Evolutionary conservation across 495 filamentous ascomycete species (phyloP).

Genomic region (Xylaria telfairii): DNA sequence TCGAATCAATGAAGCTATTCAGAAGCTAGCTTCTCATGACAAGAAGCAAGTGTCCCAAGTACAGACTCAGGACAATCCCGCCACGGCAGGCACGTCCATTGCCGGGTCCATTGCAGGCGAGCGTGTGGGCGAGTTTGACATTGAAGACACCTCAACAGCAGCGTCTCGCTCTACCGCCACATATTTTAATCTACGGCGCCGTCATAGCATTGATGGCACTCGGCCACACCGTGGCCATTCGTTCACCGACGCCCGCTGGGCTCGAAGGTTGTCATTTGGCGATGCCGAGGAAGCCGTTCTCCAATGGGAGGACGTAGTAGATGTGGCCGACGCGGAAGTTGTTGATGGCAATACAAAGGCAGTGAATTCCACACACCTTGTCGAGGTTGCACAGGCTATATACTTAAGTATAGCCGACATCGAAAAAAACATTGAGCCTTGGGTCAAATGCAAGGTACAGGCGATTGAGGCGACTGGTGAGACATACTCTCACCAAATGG

Average conservation of each 20-base stretch:
- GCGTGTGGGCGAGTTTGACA: slow-evolving; percentile 51
- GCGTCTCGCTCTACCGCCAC: slow-evolving; percentile 36
- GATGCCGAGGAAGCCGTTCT: slow-evolving; percentile 86
- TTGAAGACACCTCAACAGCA: slow-evolving; percentile 46
- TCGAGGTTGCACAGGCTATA: slow-evolving; percentile 67
- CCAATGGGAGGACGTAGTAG: slow-evolving; percentile 64
- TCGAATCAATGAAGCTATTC: slow-evolving; percentile 24
- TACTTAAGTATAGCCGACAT: slow-evolving; percentile 56
- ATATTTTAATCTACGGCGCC: slow-evolving; percentile 46
- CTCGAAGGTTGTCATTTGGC: slow-evolving; percentile 86
- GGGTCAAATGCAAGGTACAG: slow-evolving; percentile 70
- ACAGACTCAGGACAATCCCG: slow-evolving; percentile 31
- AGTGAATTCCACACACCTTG: slow-evolving; percentile 44
- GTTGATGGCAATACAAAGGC: slow-evolving; percentile 32
- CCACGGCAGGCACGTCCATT: slow-evolving; percentile 42
- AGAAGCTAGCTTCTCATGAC: slow-evolving; percentile 29
- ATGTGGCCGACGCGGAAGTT: slow-evolving; percentile 37
- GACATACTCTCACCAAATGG: slow-evolving; percentile 63
- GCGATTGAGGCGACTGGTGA: slow-evolving; percentile 68
- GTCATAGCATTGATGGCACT: slow-evolving; percentile 55
- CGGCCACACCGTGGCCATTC: slow-evolving; percentile 37
- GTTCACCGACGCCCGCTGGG: slow-evolving; percentile 66
- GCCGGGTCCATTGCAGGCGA: slow-evolving; percentile 54
- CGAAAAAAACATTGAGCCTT: slow-evolving; percentile 60
- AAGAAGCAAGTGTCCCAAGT: slow-evolving; percentile 30